Evolutionary conservation across 306 rosid species (phyloP), one percentile per base, ranked within the genome.

Genomic region (Sindora glabra): DNA sequence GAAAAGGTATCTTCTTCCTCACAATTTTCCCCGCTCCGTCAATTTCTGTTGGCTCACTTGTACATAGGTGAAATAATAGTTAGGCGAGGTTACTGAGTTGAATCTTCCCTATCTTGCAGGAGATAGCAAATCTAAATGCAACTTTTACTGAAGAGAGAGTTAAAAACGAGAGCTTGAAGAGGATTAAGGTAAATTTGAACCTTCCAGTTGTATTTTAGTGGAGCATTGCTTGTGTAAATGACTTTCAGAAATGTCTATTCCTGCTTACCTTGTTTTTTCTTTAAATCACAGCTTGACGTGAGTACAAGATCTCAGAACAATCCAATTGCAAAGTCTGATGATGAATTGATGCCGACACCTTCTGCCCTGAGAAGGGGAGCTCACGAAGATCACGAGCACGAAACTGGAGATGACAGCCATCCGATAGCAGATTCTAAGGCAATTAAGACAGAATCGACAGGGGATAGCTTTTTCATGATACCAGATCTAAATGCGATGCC

Each of bases 401-500:
- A 11, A 42, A 10, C 69, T 25, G 62, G 40, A 2, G n/a, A n/a
- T n/a, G 66, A 59, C 64, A 8, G 15, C 69, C 63, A 19, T 73
- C n/a, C 19, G 30, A 38, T 74, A 64, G 74, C 81, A 29, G 66
- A 78, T 50, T 63, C 44, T 10, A 72, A 58, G 64, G 71, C 79
- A 25, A 59, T 39, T n/a, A 62, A 51, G 64, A 32, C 51, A 0
- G 75, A 25, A 48, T 73, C 79, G 0, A 46, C 73, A 1, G 49
- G 61, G 24, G 72, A 64, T 25, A 72, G 67, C 14, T 57, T 52
- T 37, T 87, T 77, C 75, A 40, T 83, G 66, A 77, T 91, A 23
- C 97, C 97, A 9, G 97, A 91, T 77, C 81, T 91, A 25, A 91
- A 91, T 51, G 79, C 74, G 87, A 48, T 55, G 64, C 95, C 97